These are phyloP conservation scores for Mrakia frigida DNA, from an alignment of 768 basidiomycete genomes.

Conservation along the genomic window DNA sequence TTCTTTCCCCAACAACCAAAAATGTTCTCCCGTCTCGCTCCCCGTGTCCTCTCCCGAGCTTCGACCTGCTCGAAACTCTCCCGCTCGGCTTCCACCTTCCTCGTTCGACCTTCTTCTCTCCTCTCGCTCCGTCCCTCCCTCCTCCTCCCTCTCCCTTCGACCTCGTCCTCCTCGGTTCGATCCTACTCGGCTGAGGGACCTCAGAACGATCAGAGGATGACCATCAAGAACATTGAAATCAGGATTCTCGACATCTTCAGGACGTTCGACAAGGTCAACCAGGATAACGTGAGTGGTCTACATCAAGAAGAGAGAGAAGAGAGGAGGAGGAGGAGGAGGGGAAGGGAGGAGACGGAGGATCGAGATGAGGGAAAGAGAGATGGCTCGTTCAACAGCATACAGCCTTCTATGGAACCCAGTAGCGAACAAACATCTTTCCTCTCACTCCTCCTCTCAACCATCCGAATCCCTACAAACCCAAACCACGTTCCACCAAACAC, in stretches of 20 bases:
- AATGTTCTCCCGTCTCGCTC: slow-evolving; percentile 18
- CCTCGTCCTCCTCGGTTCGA: slow-evolving; percentile 5
- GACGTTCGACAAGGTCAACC: slow-evolving; percentile 82
- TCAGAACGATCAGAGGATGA: slow-evolving; percentile 34
- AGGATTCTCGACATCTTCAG: slow-evolving; percentile 78
- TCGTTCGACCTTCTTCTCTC: background rate
- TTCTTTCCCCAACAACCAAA: background rate
- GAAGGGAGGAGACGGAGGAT: slow-evolving; percentile 2
- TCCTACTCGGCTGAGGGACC: slow-evolving; percentile 10
- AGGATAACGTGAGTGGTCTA: slow-evolving; percentile 58
- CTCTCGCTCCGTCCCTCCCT: too few relatives aligned
- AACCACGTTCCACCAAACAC: background rate
- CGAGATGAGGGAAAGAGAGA: background rate
- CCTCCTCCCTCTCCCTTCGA: background rate
- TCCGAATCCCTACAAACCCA: background rate
- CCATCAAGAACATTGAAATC: slow-evolving; percentile 61
- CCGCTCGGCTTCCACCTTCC: background rate
- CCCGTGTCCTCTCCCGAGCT: background rate
- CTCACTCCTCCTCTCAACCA: background rate
- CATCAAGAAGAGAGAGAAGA: too few relatives aligned
- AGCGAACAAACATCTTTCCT: background rate
- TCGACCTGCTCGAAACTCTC: background rate
- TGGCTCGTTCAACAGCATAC: background rate
- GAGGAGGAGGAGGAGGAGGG: background rate
- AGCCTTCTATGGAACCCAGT: too few relatives aligned